These are phyloP conservation scores for Clarireedia hainanense DNA, from an alignment of 2,329 filamentous ascomycete genomes.

Conservation along the genomic window DNA sequence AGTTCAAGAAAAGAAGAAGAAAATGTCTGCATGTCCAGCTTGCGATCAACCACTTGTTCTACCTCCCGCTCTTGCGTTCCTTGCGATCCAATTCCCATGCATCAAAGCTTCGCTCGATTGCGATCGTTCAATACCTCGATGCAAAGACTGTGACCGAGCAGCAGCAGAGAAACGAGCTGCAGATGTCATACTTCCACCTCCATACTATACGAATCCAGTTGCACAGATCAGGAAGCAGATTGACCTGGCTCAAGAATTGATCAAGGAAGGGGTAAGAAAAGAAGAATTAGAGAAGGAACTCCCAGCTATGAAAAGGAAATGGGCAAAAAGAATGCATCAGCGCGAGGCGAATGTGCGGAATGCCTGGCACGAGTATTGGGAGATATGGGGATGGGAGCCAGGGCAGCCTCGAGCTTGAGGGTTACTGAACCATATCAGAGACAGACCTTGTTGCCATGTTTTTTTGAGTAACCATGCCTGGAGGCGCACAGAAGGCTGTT, in stretches of 20 bases:
- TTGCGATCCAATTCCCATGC: conserved; percentile 13
- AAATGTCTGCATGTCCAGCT: conserved; percentile 8
- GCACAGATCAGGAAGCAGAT: conserved; percentile 17
- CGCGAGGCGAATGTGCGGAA: conserved; percentile 13
- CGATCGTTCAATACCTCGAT: conserved; percentile 18
- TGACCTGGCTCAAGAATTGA: conserved; percentile 9
- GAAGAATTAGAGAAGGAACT: conserved; percentile 14
- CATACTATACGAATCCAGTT: conserved; percentile 10
- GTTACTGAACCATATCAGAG: neutral
- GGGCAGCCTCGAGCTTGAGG: neutral
- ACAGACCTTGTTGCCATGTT: no score
- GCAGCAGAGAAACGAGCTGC: conserved; percentile 13
- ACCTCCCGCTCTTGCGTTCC: conserved; percentile 17
- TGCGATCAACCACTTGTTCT: conserved; percentile 3
- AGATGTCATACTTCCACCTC: conserved; percentile 12
- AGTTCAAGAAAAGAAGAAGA: neutral
- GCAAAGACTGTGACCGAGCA: conserved; percentile 21
- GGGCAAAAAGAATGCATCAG: conserved; percentile 4
- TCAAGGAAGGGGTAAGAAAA: conserved; percentile 12
- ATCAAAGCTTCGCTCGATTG: conserved; percentile 12
- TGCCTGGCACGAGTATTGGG: conserved; percentile 22
- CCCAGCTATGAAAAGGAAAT: conserved; percentile 9
- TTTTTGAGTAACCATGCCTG: no score
- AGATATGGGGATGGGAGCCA: conserved; percentile 19
- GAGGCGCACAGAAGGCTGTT: neutral